phyloP scores from a whole-genome alignment of 1,139 yeast genomes.

The Trichomonascaceae sp. region DNA sequence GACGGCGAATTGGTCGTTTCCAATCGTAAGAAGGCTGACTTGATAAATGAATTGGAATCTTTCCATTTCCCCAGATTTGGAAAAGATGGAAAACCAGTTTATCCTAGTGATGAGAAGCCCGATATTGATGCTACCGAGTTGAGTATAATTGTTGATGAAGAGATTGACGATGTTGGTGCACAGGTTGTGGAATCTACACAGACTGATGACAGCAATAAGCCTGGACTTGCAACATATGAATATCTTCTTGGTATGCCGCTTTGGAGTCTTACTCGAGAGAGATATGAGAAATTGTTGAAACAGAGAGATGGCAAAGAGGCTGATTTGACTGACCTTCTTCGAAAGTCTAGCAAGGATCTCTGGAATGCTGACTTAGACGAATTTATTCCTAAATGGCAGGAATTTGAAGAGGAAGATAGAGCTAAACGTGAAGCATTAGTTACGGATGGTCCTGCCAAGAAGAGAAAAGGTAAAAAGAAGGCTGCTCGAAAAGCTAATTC shows the following conservation, averaged over 20 bases:
- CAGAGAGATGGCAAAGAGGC: conserved; percentile 69
- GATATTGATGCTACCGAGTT: conserved; percentile 32
- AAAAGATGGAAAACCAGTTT: conserved; percentile 56
- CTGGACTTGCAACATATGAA: conserved; percentile 31
- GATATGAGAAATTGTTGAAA: conserved; percentile 69
- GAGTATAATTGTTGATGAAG: conserved; percentile 23
- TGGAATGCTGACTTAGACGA: conserved; percentile 81
- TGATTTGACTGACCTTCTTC: conserved; percentile 62
- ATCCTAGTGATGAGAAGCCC: conserved; percentile 35
- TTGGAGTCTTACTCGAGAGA: conserved; percentile 87
- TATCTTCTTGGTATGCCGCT: conserved; percentile 72
- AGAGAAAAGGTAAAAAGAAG: conserved; percentile 19
- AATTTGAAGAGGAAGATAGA: conserved; percentile 52
- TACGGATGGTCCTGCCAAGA: conserved; percentile 20
- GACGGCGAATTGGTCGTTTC: conserved; percentile 64
- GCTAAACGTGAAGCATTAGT: conserved; percentile 32
- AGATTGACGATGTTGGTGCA: conserved; percentile 34
- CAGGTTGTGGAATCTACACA: conserved; percentile 35
- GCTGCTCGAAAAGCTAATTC: conserved; percentile 10
- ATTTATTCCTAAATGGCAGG: conserved; percentile 61
- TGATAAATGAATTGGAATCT: conserved; percentile 57
- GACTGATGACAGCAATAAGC: conserved; percentile 34
- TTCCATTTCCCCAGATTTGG: conserved; percentile 72
- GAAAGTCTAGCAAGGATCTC: conserved; percentile 73
- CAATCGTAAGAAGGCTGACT: conserved; percentile 62